Percentiles rank a stretch among this genome's conserved stretches.
phyloP scores from a whole-genome alignment of 257 asterid species.

The Solanum raphanifolium region DNA sequence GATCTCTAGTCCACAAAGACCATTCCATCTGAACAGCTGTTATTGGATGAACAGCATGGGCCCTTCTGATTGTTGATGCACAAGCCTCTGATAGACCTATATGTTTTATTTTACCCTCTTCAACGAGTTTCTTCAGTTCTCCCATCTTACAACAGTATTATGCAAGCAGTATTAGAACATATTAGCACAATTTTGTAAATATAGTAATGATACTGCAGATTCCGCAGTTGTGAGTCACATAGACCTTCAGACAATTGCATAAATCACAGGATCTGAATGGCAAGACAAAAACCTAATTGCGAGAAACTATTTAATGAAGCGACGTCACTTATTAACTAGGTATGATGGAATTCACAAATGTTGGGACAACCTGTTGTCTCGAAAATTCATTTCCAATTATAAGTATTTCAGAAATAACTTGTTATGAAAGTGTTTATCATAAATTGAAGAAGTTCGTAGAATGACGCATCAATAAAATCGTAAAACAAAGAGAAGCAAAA shows the following conservation, averaged over 20 bases:
- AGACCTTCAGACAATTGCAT: neutral
- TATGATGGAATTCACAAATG: neutral
- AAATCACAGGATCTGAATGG: neutral
- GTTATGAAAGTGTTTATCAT: neutral
- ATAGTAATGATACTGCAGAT: neutral
- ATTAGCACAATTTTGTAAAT: too few relatives aligned
- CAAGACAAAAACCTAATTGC: neutral
- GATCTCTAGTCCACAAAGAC: constrained; percentile 17
- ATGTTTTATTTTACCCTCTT: constrained; percentile 25
- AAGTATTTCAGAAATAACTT: neutral
- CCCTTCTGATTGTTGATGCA: constrained; percentile 23
- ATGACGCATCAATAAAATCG: neutral
- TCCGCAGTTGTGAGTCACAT: neutral
- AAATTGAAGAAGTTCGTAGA: neutral
- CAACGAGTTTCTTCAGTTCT: constrained; percentile 19
- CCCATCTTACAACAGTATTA: constrained; percentile 6
- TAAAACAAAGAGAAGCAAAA: neutral
- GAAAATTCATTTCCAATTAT: neutral
- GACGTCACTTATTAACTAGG: neutral
- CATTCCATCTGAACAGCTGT: neutral
- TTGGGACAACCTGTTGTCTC: neutral
- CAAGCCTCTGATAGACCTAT: constrained; percentile 28
- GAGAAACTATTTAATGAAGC: neutral
- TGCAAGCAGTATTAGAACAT: too few relatives aligned
- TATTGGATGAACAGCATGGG: constrained; percentile 23